Base-by-base conservation (phyloP, 306 rosid genomes). In the Echinosophora koreensis region DNA sequence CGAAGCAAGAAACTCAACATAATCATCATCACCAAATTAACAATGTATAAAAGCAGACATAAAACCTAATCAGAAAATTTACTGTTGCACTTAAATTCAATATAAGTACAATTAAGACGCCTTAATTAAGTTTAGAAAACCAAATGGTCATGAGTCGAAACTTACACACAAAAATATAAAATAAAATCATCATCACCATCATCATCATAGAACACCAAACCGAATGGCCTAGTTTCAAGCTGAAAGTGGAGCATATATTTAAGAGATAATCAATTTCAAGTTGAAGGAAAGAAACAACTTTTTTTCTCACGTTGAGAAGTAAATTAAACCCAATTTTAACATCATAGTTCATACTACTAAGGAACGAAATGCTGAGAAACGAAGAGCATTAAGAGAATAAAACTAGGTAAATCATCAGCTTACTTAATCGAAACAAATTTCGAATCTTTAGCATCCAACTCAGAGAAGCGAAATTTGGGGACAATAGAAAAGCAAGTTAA, bases 251-350 rank as follows among this genome's bases (percentile, higher is more conserved):
- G 44, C 52, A 32, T 14, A 9, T 9, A 27, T 55, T 42, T 18
- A 69, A 76, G 56, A 17, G 32, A 65, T 1, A 58, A 14, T 62
- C 73, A 65, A 76, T 56, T 52, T 66, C 68, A 62, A 59, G 37
- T 39, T 22, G 37, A 37, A 60, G 56, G 50, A 61, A 49, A 35
- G 30, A 18, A 22, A 67, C 50, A 67, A 9, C 51, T 17, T 60
- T 59, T 16, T 51, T 56, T 1, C 52, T 50, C 71, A 5, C 30
- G 10, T 27, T 22, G 42, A 37, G 39, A 61, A 37, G 5, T 34
- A 30, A 47, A 66, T 22, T 5, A 67, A 74, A 38, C 80, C 59
- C 38, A 81, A 81, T 50, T 50, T 38, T 17, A 68, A 51, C 39
- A 16, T 5, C 15, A 38, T 51, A 38, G 39, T 54, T 44, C 18